Conservation (phyloP, 2,329 filamentous ascomycete genomes). For the Penicillium capsulatum region DNA sequence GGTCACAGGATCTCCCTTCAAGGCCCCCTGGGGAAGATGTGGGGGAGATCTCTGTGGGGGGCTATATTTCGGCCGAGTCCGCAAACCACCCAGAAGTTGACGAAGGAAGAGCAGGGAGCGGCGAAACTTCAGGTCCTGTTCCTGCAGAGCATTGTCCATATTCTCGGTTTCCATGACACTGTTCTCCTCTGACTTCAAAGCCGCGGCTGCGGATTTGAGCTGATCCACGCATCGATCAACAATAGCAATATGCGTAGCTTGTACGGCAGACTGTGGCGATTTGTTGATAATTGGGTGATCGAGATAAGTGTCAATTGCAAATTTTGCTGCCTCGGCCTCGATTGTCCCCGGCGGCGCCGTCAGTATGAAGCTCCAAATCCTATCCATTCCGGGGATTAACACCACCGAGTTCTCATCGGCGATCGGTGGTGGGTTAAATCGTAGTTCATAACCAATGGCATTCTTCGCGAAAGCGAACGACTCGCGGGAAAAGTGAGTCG, state of each 20-base stretch:
- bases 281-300: conserved; percentile 44
- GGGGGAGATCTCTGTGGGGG: conserved; percentile 59
- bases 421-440: conserved; percentile 53
- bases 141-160: conserved; percentile 47
- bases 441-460: conserved; percentile 47
- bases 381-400: conserved; percentile 55
- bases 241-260: conserved; percentile 63
- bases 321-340: conserved; percentile 63
- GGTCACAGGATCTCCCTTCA: conserved; percentile 60
- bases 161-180: conserved; percentile 54
- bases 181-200: conserved; percentile 50
- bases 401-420: conserved; percentile 39
- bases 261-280: conserved; percentile 45
- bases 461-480: conserved; percentile 44
- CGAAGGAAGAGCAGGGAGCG: conserved; percentile 66
- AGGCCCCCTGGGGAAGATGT: conserved; percentile 51
- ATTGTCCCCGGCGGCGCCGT: conserved; percentile 62
- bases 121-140: conserved; percentile 61
- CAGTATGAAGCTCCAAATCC: conserved; percentile 80
- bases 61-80: conserved; percentile 54
- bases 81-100: conserved; percentile 58
- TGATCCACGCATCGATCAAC: conserved; percentile 70
- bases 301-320: conserved; percentile 71
- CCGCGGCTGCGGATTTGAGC: conserved; percentile 59
- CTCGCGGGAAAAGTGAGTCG: conserved; percentile 37